phyloP scores from a whole-genome alignment of 2,329 filamentous ascomycete genomes.

The Beauveria caledonica region DNA sequence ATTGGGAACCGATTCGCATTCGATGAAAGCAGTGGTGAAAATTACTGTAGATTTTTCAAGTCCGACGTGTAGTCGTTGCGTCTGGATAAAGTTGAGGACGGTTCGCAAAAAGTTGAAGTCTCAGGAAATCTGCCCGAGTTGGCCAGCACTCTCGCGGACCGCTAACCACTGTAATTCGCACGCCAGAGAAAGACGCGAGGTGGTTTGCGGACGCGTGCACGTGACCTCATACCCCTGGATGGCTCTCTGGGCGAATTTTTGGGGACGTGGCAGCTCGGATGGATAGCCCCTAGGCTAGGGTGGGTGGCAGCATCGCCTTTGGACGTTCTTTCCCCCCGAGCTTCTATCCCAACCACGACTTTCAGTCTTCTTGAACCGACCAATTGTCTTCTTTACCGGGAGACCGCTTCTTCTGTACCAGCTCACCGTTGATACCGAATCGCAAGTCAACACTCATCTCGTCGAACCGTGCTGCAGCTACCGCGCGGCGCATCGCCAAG shows the following conservation, averaged over 20 bases:
- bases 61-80: background rate
- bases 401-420: background rate
- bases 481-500: background rate
- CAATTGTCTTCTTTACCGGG: background rate
- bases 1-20: background rate
- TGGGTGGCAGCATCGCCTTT: background rate
- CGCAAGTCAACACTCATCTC: background rate
- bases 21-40: background rate
- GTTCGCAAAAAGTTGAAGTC: background rate
- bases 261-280: conserved; percentile 46
- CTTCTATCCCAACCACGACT: background rate
- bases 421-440: background rate
- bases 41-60: background rate
- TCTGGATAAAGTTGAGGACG: background rate
- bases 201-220: conserved; percentile 18
- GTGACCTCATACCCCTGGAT: conserved; percentile 28
- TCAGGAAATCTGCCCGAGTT: background rate
- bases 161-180: background rate
- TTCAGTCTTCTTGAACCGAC: background rate
- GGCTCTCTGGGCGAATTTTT: conserved; percentile 25
- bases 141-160: background rate
- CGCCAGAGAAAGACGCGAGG: background rate
- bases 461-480: background rate
- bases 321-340: background rate
- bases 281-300: conserved; percentile 7